Base-by-base conservation (phyloP, 805 yeast genomes). In the Saturnispora quitensis region DNA sequence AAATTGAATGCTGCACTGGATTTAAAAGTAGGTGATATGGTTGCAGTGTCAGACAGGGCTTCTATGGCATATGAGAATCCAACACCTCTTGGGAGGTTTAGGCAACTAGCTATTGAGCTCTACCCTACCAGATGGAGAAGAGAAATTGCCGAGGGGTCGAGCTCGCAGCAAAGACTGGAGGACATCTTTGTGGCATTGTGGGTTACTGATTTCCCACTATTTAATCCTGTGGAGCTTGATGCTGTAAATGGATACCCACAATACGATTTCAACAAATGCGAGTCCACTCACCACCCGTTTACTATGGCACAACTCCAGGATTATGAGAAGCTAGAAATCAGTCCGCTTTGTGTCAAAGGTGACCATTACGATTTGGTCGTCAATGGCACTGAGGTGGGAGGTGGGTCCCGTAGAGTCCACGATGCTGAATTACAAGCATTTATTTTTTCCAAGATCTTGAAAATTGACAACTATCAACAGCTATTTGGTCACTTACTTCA, bases 331-430 rank as follows among this genome's bases (percentile, higher is more conserved):
- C 69, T 89, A 5, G 73, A 62, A 6, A 57, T 71, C 0, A 72
- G 74, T 18, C 95, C 95, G 5, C 66, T 87, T 25, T 64, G 69
- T 40, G 89, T 84, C 2, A 74, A 79, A 38, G 99, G 98, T 10
- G 95, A 87, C 60, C 99, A 93, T 66, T 93, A 89, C 65, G 99
- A 93, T 64, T 68, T 93, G 15, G 99, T 93, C 1, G 71, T 93
- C 38, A 91, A 91, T 61, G 99, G 99, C 2, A 88, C 86, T 6
- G 99, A 93, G 64, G 76, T 90, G 2, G 99, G 99, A 27, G 99
- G 99, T 18, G 99, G 99, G 0, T 88, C 97, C 5, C 76, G 96
- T 56, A 88, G 99, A 79, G 78, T 93, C 18, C 99, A 93, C 63
- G 97, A 89, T 63, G 75, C 93, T 0, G 73, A 70, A 12, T 70